Evolutionary conservation across 2,329 filamentous ascomycete species (phyloP).

Genomic region (Calonectria montana): DNA sequence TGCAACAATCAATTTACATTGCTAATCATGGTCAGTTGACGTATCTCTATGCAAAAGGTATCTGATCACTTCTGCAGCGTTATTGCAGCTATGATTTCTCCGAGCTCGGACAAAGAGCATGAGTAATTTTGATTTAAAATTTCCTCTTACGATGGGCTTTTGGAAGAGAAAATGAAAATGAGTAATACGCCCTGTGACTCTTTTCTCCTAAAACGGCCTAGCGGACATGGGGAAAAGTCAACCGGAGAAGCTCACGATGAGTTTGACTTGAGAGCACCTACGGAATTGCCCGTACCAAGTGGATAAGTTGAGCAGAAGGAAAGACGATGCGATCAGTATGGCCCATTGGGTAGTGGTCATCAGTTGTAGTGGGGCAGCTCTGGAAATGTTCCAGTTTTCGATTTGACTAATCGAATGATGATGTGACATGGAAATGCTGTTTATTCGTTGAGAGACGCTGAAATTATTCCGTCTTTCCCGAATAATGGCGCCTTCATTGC

Average conservation of each 20-base stretch:
- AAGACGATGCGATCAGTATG: background rate
- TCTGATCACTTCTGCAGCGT: background rate
- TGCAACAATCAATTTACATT: background rate
- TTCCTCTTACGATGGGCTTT: background rate
- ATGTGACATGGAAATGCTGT: background rate
- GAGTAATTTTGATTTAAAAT: background rate
- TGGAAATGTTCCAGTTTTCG: background rate
- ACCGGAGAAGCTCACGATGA: background rate
- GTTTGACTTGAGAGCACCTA: background rate
- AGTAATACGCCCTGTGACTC: background rate
- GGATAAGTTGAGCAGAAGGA: background rate
- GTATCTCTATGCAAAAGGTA: background rate
- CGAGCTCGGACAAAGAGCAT: background rate
- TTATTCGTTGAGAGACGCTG: background rate
- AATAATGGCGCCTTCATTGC: background rate
- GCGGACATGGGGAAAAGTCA: background rate
- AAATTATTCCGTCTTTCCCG: background rate
- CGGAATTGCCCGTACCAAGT: background rate
- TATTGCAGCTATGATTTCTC: background rate
- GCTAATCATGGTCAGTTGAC: background rate
- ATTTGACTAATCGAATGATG: background rate
- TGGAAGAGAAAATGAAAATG: background rate
- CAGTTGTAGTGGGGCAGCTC: background rate
- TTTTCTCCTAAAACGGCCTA: background rate
- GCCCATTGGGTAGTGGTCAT: background rate